Percentiles rank a stretch among this genome's conserved stretches.
These are phyloP conservation scores for Ophiostoma quercus DNA, from an alignment of 2,329 filamentous ascomycete genomes.

Conservation along the genomic window DNA sequence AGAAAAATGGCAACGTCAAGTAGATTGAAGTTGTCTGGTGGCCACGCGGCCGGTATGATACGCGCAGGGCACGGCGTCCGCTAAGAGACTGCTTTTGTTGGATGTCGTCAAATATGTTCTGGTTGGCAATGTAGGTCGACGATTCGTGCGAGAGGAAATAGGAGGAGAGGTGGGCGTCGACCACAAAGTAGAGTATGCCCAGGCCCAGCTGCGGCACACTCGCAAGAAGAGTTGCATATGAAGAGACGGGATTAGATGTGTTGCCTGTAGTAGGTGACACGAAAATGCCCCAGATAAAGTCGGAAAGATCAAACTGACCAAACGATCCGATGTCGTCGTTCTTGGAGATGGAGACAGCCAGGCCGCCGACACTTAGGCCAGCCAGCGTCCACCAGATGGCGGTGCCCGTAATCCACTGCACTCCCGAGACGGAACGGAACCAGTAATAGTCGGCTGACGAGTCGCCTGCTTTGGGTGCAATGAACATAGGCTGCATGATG, in stretches of 20 bases:
- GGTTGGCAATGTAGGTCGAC: constrained; percentile 34
- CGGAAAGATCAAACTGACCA: constrained; percentile 38
- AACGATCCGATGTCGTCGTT: constrained; percentile 37
- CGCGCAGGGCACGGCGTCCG: constrained; percentile 39
- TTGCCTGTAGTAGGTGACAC: constrained; percentile 25
- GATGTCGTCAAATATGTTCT: constrained; percentile 4
- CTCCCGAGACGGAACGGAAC: constrained; percentile 41
- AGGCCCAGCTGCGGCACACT: constrained; percentile 47
- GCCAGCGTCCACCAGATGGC: constrained; percentile 38
- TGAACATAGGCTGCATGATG: constrained; percentile 21
- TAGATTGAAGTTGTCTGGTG: constrained; percentile 45
- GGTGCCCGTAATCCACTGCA: constrained; percentile 41
- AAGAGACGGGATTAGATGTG: constrained; percentile 20
- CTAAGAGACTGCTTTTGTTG: constrained; percentile 15
- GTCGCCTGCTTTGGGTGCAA: constrained; percentile 26
- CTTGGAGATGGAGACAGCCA: constrained; percentile 36
- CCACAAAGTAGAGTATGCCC: constrained; percentile 43
- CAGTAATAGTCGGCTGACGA: constrained; percentile 39
- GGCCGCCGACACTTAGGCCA: constrained; percentile 38
- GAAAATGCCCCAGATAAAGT: neutral
- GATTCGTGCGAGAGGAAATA: constrained; percentile 50
- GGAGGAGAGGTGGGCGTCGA: constrained; percentile 44
- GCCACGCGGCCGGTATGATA: constrained; percentile 42
- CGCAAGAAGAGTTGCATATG: constrained; percentile 38
- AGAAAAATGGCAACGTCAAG: constrained; percentile 46